Evolutionary conservation across 208 protist genomes (phyloP).

Genomic region (Acanthamoeba triangularis): DNA sequence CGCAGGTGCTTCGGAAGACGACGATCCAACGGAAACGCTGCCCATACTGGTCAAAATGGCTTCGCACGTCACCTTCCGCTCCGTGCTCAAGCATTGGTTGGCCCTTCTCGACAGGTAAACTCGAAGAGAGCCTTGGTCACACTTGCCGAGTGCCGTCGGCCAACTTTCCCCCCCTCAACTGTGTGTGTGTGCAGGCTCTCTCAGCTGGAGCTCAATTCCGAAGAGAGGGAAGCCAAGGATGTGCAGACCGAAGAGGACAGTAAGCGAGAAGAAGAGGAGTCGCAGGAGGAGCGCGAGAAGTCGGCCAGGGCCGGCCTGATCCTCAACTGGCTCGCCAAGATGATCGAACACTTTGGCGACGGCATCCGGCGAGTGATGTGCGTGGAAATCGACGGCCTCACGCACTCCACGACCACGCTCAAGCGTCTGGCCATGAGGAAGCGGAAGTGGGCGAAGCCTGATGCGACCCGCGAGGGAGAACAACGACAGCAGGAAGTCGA

Average conservation of each 20-base stretch:
- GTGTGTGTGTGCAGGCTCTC: neutral
- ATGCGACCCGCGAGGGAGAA: neutral
- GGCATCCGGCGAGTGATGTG: conserved; percentile 52
- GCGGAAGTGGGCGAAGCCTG: neutral
- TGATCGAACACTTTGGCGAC: conserved; percentile 66
- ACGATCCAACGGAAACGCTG: conserved; percentile 63
- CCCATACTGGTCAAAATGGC: conserved; percentile 27
- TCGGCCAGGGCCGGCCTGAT: neutral
- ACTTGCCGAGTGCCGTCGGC: neutral
- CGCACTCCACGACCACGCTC: neutral
- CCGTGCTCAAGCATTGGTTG: conserved; percentile 27
- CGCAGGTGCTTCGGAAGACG: conserved; percentile 59
- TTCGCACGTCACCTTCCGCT: conserved; percentile 55
- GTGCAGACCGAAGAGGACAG: neutral
- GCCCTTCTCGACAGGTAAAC: neutral
- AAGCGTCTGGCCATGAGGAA: neutral
- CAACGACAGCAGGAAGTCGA: neutral
- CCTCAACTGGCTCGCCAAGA: conserved; percentile 60
- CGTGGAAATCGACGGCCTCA: conserved; percentile 52
- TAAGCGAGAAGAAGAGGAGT: neutral
- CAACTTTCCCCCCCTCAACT: no score
- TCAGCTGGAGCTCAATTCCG: conserved; percentile 30
- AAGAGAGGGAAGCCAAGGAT: neutral
- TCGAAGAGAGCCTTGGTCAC: neutral
- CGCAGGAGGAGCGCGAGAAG: neutral